Percentiles rank a stretch among this genome's conserved stretches.
Conservation (phyloP, 139 green algal species). For the Coelastrella sp. region DNA sequence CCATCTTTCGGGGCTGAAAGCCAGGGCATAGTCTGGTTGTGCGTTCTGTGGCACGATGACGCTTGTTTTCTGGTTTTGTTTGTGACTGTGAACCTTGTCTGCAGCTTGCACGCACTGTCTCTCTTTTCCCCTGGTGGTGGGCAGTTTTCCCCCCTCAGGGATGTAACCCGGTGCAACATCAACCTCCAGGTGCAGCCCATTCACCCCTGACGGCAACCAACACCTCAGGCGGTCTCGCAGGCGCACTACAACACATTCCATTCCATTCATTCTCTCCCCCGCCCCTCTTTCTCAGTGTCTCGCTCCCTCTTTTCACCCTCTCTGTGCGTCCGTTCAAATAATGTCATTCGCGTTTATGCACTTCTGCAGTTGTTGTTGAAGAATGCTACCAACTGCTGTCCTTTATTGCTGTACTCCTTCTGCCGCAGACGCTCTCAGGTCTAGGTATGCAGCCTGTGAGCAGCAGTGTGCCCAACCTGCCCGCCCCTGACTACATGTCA, state of each 20-base stretch:
- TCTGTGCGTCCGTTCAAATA: background rate
- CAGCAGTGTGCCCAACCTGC: conserved; percentile 54
- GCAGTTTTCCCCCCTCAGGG: conserved; percentile 19
- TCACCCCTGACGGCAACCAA: conserved; percentile 15
- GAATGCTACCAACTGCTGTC: background rate
- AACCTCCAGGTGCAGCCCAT: conserved; percentile 26
- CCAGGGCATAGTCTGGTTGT: background rate
- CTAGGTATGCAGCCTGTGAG: conserved; percentile 78
- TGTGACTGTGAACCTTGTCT: background rate
- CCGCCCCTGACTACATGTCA: conserved; percentile 74
- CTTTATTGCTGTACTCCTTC: background rate
- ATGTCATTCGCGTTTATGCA: background rate
- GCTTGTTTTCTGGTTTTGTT: background rate
- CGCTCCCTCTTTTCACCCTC: background rate
- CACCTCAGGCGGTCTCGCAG: conserved; percentile 35
- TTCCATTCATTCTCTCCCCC: background rate
- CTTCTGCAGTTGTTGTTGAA: too few species aligned
- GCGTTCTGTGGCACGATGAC: background rate
- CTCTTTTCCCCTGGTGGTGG: conserved; percentile 34
- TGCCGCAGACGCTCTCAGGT: conserved; percentile 61
- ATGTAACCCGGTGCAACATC: conserved; percentile 42
- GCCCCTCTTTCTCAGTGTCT: background rate
- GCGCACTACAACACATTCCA: conserved; percentile 4
- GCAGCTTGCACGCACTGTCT: conserved; percentile 23
- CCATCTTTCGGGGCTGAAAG: conserved; percentile 51